phyloP scores from a whole-genome alignment of 495 filamentous ascomycete genomes.

The Corynascus novoguineensis region DNA sequence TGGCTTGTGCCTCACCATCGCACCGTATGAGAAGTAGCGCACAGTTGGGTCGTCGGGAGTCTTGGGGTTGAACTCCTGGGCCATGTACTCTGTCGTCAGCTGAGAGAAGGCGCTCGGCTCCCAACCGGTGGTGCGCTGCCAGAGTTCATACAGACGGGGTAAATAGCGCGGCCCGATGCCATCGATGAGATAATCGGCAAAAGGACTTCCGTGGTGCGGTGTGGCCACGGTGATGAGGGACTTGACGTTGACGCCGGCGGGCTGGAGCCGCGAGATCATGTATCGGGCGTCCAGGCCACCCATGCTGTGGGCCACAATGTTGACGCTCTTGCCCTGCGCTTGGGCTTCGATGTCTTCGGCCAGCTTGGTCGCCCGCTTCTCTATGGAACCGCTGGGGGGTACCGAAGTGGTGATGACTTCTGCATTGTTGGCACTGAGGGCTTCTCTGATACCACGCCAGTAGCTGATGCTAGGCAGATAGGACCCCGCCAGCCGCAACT shows the following conservation, averaged over 20 bases:
- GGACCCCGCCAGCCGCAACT: constrained; percentile 65
- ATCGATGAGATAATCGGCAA: constrained; percentile 78
- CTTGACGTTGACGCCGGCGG: constrained; percentile 57
- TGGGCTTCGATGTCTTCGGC: constrained; percentile 58
- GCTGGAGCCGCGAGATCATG: constrained; percentile 78
- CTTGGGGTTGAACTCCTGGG: constrained; percentile 70
- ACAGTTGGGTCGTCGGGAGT: constrained; percentile 70
- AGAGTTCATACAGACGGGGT: constrained; percentile 62
- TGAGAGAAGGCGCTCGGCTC: constrained; percentile 82
- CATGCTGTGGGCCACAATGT: constrained; percentile 77
- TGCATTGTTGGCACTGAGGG: constrained; percentile 61
- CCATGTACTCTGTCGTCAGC: constrained; percentile 77
- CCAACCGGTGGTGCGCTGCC: constrained; percentile 57
- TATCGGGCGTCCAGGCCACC: constrained; percentile 85
- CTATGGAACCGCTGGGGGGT: constrained; percentile 72
- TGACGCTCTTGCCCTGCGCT: constrained; percentile 68
- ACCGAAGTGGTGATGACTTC: constrained; percentile 79
- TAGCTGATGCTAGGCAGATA: constrained; percentile 76
- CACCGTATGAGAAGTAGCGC: constrained; percentile 91
- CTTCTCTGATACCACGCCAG: constrained; percentile 86
- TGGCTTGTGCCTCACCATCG: constrained; percentile 54
- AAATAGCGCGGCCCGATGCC: constrained; percentile 59
- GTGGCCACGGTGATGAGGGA: constrained; percentile 85
- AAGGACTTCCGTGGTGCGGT: constrained; percentile 78
- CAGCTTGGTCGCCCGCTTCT: constrained; percentile 64